Percentiles rank a stretch among this genome's conserved stretches.
phyloP scores from a whole-genome alignment of 768 basidiomycete species.

The Lactarius akahatsu region DNA sequence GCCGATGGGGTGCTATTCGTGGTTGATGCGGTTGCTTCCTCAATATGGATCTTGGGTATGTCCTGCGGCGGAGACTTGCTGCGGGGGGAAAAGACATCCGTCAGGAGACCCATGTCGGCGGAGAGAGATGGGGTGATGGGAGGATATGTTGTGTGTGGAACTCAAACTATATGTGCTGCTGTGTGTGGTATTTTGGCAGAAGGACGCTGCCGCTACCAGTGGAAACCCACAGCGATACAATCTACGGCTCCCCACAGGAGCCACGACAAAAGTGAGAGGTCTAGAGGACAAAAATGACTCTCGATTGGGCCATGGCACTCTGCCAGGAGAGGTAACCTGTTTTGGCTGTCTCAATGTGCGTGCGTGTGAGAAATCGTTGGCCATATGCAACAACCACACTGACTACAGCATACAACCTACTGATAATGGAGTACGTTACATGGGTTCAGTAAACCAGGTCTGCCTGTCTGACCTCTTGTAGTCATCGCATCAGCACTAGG shows the following conservation, averaged over 20 bases:
- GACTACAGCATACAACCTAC: not conserved
- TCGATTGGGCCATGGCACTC: not conserved
- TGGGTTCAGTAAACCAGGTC: not conserved
- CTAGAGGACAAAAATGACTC: not conserved
- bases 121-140: not conserved
- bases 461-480: constrained; percentile 25
- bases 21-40: constrained; percentile 2
- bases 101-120: constrained; percentile 14
- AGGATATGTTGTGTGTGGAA: not conserved
- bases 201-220: not conserved
- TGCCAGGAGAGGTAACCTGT: not conserved
- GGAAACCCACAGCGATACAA: not conserved
- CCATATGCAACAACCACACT: no score
- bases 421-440: constrained; percentile 35
- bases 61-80: constrained; percentile 12
- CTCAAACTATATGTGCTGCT: constrained; percentile 9
- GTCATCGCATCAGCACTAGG: constrained; percentile 57
- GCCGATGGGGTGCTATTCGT: not conserved
- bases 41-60: not conserved
- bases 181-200: constrained; percentile 1
- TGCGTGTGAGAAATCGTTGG: not conserved
- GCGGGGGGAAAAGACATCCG: constrained; percentile 6
- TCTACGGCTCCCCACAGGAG: not conserved
- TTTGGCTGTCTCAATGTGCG: not conserved
- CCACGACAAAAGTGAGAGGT: not conserved